These are phyloP conservation scores for Colletotrichum cereale DNA, from an alignment of 2,329 filamentous ascomycete genomes.

Conservation along the genomic window DNA sequence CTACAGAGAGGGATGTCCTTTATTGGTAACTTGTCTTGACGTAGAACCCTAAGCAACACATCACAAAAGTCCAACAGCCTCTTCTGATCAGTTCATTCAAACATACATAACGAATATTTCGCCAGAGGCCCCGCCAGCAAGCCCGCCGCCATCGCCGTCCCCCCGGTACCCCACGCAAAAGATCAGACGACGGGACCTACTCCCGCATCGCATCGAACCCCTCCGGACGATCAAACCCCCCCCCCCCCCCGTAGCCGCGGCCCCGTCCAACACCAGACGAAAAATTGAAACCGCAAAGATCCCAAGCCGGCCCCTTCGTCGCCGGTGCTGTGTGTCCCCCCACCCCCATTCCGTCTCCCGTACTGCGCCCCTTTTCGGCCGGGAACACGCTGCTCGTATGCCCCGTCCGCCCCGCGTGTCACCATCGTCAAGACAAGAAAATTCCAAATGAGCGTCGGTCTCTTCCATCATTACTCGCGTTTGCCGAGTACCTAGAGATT, in stretches of 20 bases:
- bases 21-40: no score
- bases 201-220: background rate
- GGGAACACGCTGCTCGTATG: background rate
- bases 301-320: no score
- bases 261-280: background rate
- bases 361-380: background rate
- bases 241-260: background rate
- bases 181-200: background rate
- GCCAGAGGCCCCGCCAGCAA: no score
- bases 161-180: background rate
- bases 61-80: no score
- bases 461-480: slow-evolving; percentile 1
- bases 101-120: no score
- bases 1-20: no score
- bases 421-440: background rate
- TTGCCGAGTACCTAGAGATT: background rate
- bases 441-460: background rate
- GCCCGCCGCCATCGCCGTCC: no score
- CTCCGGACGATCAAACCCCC: slow-evolving; percentile 1
- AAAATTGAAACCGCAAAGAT: no score
- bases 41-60: no score
- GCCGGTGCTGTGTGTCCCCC: no score
- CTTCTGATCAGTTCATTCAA: no score
- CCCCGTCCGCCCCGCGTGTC: background rate
- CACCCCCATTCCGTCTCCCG: background rate